A percentile compares a stretch with the other conserved stretches of the same genome.
Conservation (phyloP, 768 basidiomycete genomes). For the Lactifluus subvellereus region DNA sequence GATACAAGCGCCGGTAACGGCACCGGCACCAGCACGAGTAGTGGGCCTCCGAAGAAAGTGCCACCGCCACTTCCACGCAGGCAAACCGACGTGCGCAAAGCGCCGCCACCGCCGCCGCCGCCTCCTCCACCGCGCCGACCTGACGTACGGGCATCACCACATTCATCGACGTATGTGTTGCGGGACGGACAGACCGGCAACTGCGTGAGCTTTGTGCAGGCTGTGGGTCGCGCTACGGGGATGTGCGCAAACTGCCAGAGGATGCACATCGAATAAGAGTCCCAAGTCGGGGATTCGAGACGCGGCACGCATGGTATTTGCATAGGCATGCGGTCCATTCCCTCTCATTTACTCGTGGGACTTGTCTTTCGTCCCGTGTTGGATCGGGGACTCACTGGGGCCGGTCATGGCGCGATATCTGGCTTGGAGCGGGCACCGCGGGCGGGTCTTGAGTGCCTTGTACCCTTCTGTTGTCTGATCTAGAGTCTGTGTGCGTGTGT, state of each 20-base stretch:
- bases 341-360: not conserved
- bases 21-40: conserved; percentile 9
- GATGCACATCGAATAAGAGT: conserved; percentile 34
- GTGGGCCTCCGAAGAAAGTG: conserved; percentile 7
- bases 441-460: not conserved
- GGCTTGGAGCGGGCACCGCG: not conserved
- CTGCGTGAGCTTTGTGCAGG: conserved; percentile 56
- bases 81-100: conserved; percentile 27
- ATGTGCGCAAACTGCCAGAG: conserved; percentile 64
- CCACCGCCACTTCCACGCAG: conserved; percentile 26
- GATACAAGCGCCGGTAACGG: not conserved
- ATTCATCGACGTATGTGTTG: conserved; percentile 22
- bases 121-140: conserved; percentile 31
- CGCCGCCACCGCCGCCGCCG: conserved; percentile 30
- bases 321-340: not conserved
- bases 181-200: conserved; percentile 38
- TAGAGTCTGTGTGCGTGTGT: not conserved
- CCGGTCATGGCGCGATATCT: not conserved
- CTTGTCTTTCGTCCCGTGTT: not conserved
- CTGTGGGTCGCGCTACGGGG: conserved; percentile 57
- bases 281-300: not conserved
- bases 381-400: not conserved
- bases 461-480: not conserved
- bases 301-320: not conserved
- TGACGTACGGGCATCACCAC: conserved; percentile 14